Percentiles rank a stretch among this genome's conserved stretches.
Conservation (phyloP, 805 yeast species). For the Debaryomyces prosopidis region DNA sequence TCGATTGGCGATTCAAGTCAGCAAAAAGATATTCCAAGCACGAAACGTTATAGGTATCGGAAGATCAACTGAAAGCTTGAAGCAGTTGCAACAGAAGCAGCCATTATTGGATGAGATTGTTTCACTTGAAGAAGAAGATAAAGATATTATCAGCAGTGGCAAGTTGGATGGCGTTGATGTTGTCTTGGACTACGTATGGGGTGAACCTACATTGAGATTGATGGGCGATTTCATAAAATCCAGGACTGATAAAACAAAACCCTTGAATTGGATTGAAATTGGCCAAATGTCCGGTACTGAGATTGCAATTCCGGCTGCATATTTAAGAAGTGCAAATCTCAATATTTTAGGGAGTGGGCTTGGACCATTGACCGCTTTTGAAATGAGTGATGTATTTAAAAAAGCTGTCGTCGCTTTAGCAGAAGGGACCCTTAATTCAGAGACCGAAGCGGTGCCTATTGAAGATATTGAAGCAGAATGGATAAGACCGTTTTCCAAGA, state of each 20-base stretch:
- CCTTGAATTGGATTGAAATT: conserved; percentile 1
- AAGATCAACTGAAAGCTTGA: neutral
- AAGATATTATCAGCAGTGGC: neutral
- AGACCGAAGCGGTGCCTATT: neutral
- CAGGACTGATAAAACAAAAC: neutral
- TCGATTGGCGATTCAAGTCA: conserved; percentile 1
- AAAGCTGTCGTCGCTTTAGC: neutral
- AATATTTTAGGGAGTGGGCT: conserved; percentile 1
- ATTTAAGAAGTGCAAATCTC: conserved; percentile 1
- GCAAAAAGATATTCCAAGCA: neutral
- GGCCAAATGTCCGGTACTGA: conserved; percentile 1
- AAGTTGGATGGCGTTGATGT: neutral
- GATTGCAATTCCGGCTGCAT: neutral
- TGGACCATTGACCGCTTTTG: conserved; percentile 1
- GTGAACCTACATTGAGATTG: conserved; percentile 1
- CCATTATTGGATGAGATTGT: conserved; percentile 2
- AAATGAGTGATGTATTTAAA: neutral
- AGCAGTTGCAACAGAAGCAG: neutral
- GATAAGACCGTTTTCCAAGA: neutral
- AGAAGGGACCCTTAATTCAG: neutral
- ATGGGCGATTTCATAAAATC: neutral
- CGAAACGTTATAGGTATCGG: conserved; percentile 2
- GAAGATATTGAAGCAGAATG: neutral
- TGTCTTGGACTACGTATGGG: conserved; percentile 3
- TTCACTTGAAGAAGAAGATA: neutral